A percentile compares a stretch with the other conserved stretches of the same genome.
phyloP scores from a whole-genome alignment of 305 asterid genomes.

The Caryopteris hybrid region DNA sequence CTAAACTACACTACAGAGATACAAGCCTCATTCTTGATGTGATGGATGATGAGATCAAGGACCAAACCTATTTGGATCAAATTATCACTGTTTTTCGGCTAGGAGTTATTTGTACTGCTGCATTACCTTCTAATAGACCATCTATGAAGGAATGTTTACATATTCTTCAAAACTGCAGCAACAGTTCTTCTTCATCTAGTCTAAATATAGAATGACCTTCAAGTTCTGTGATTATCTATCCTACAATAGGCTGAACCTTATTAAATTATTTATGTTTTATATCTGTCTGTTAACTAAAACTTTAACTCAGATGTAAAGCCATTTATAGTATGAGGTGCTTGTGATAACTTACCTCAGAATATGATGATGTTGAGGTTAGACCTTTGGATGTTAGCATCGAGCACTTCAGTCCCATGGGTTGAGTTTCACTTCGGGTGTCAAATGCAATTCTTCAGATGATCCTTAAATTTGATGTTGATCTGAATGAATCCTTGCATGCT shows the following conservation, averaged over 20 bases:
- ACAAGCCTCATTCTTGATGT: slow-evolving; percentile 1
- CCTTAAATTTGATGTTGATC: not conserved
- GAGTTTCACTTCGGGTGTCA: too few species aligned
- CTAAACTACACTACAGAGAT: slow-evolving; percentile 7
- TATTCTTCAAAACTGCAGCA: slow-evolving; percentile 14
- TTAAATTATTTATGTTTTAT: not conserved
- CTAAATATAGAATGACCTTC: not conserved
- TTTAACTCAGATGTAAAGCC: not conserved
- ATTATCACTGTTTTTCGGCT: slow-evolving; percentile 20
- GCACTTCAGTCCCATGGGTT: too few species aligned
- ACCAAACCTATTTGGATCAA: slow-evolving; percentile 13
- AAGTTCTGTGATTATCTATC: not conserved
- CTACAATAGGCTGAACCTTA: not conserved
- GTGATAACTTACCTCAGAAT: not conserved
- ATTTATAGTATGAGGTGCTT: not conserved
- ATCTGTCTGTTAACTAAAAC: too few species aligned
- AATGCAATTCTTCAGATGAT: too few species aligned
- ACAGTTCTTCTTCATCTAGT: slow-evolving; percentile 8
- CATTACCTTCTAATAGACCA: slow-evolving; percentile 25
- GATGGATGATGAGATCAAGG: slow-evolving; percentile 21
- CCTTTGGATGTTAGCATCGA: too few species aligned
- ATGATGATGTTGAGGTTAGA: not conserved
- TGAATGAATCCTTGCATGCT: not conserved
- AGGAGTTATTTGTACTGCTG: slow-evolving; percentile 22
- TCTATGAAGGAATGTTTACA: slow-evolving; percentile 30